A percentile compares a stretch with the other conserved stretches of the same genome.
phyloP scores from a whole-genome alignment of 805 yeast genomes.

The Lipomyces chichibuensis region DNA sequence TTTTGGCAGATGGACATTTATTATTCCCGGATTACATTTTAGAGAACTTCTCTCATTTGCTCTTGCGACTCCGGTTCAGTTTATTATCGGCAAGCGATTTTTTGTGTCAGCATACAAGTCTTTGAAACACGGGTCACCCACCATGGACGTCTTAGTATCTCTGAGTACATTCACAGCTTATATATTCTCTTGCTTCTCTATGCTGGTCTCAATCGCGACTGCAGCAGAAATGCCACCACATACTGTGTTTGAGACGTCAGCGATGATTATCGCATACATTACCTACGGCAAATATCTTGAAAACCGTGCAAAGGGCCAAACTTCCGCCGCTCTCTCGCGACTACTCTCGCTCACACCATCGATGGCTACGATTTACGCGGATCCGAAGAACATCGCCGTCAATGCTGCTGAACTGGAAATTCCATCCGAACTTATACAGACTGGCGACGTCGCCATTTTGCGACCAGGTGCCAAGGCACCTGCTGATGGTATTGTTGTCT shows the following conservation, averaged over 20 bases:
- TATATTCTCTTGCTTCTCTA: conserved; percentile 68
- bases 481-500: conserved; percentile 81
- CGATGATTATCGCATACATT: conserved; percentile 82
- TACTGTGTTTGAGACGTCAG: conserved; percentile 76
- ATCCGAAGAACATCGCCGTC: conserved; percentile 24
- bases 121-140: conserved; percentile 66
- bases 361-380: conserved; percentile 63
- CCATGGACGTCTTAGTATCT: conserved; percentile 91
- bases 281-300: conserved; percentile 90
- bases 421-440: conserved; percentile 77
- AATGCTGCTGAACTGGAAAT: conserved; percentile 52
- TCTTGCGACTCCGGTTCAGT: conserved; percentile 63
- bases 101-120: conserved; percentile 67
- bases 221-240: conserved; percentile 55
- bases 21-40: conserved; percentile 63
- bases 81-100: conserved; percentile 68
- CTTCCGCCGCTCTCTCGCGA: conserved; percentile 83
- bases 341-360: conserved; percentile 81
- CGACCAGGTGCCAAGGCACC: conserved; percentile 88
- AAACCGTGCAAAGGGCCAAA: conserved; percentile 88
- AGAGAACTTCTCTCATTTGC: conserved; percentile 64
- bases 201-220: conserved; percentile 47
- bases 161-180: conserved; percentile 81
- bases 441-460: conserved; percentile 73
- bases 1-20: conserved; percentile 43